These are phyloP conservation scores for Paraphaeosphaeria sporulosa DNA, from an alignment of 2,329 filamentous ascomycete genomes.

Conservation along the genomic window DNA sequence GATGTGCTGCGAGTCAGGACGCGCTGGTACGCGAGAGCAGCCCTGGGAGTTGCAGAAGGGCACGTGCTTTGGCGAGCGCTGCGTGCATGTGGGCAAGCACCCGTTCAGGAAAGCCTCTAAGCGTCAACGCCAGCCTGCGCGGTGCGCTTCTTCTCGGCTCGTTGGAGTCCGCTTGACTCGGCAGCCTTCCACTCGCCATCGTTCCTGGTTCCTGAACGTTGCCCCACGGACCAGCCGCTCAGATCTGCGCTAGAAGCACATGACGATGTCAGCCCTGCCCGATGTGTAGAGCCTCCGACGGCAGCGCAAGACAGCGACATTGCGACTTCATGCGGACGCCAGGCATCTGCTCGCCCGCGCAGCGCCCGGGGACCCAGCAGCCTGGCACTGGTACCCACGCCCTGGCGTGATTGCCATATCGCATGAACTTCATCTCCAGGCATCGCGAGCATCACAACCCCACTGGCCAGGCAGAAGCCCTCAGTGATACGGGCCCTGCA, in stretches of 20 bases:
- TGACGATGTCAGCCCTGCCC: constrained; percentile 16
- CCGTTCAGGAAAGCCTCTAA: constrained; percentile 4
- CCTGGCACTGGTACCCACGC: neutral
- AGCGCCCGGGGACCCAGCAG: neutral
- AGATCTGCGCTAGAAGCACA: constrained; percentile 10
- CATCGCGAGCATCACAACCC: neutral
- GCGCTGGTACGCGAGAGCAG: neutral
- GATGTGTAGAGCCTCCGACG: constrained; percentile 1
- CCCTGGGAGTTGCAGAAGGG: neutral
- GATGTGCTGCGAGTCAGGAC: neutral
- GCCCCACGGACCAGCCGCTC: constrained; percentile 11
- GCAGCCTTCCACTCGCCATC: constrained; percentile 6
- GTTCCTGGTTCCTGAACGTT: neutral
- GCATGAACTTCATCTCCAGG: constrained; percentile 12
- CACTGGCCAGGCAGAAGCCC: neutral
- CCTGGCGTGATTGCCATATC: neutral
- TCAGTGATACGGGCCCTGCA: neutral
- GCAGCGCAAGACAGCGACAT: neutral
- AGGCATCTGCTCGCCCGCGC: constrained; percentile 7
- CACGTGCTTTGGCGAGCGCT: neutral
- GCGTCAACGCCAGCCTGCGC: neutral
- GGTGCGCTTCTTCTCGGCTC: neutral
- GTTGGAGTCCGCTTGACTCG: neutral
- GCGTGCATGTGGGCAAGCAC: constrained; percentile 2
- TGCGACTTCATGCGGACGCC: constrained; percentile 1